Base-by-base conservation (phyloP, 768 basidiomycete species). In the Coprinopsis sp. region DNA sequence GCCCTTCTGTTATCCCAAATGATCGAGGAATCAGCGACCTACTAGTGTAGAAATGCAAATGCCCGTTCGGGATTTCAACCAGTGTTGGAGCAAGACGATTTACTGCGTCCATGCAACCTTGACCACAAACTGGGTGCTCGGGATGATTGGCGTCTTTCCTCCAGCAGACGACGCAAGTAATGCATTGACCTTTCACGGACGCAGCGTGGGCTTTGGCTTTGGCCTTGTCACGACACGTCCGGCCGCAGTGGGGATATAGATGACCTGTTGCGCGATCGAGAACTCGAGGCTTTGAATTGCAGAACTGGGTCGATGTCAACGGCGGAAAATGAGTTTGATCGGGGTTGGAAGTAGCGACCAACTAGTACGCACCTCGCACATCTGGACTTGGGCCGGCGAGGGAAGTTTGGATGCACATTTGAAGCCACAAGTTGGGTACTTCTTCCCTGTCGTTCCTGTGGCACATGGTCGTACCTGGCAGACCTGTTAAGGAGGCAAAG, bases 91-190 rank as follows among this genome's bases (percentile, higher is more conserved):
- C 51, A 18, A 34, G 37, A 14, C 18, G 13, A 13, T 50, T 38
- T 6, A 51, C 50, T 12, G 39, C 37, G 6, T 13, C 31, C 34
- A 28, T 23, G 42, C 61, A 64, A 19, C 10, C 10, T 5, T 38
- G 21, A 6, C 55, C 54, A 39, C 63, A 64, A 38, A 54, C 58
- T 14, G 55, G 52, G n/a, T 38, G 44, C 8, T 37, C 43, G 8
- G 16, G 38, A 12, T 18, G 13, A 3, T 46, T 31, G 16, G 36
- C 33, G 10, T 46, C 33, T 10, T 23, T 45, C 43, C 44, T 59
- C 57, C 60, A 60, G 52, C 63, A 64, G 13, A 60, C 41, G 6
- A 63, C 33, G 45, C 63, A 64, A n/a, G 56, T 58, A 1, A 46
- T 46, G 34, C 58, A 59, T 10, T 55, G 52, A 0, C 50, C 52